These are phyloP conservation scores for Effrenium voratum DNA, from an alignment of 73 alveolate species.

Conservation along the genomic window DNA sequence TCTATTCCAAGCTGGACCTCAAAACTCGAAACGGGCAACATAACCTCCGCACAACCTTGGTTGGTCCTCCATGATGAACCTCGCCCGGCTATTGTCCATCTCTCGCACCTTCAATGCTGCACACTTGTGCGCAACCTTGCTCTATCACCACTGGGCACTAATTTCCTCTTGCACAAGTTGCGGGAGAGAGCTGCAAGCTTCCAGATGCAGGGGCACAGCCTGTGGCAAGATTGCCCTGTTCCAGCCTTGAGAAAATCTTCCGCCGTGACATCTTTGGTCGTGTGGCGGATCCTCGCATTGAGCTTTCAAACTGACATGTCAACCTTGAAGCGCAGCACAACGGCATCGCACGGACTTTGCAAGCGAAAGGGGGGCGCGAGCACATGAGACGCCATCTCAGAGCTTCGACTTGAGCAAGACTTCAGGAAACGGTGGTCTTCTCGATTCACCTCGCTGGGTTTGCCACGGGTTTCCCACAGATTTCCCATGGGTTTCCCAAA, in stretches of 20 bases:
- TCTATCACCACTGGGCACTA: background rate
- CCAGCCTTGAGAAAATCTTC: conserved; percentile 80
- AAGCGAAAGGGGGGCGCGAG: too few relatives aligned
- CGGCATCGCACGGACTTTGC: too few relatives aligned
- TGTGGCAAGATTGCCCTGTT: background rate
- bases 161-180: background rate
- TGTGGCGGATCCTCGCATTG: conserved; percentile 69
- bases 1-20: too few relatives aligned
- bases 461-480: background rate
- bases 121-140: background rate
- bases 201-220: background rate
- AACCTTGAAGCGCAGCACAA: too few relatives aligned
- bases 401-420: conserved; percentile 36
- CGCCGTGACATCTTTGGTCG: conserved; percentile 94
- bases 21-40: too few relatives aligned
- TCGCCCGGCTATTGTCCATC: conserved; percentile 62
- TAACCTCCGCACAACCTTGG: too few relatives aligned
- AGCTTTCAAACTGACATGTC: too few relatives aligned
- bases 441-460: background rate
- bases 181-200: background rate
- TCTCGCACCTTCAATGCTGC: conserved; percentile 58
- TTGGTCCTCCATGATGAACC: conserved; percentile 76
- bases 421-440: conserved; percentile 36
- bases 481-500: background rate
- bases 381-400: too few relatives aligned